Conservation (phyloP, 768 basidiomycete genomes). For the Trametes coccinea region DNA sequence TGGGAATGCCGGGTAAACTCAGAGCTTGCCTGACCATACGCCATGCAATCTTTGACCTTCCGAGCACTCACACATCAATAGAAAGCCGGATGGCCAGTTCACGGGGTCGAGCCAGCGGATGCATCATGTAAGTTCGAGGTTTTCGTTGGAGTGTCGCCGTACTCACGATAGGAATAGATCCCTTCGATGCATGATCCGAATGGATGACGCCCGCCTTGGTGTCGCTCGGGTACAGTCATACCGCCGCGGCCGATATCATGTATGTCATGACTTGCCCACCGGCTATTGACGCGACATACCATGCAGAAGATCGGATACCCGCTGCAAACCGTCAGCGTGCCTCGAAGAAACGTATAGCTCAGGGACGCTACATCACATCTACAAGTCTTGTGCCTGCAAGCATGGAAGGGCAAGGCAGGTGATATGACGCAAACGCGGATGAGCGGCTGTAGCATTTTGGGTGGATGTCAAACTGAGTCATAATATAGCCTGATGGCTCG, state of each 20-base stretch:
- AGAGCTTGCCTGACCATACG: background rate
- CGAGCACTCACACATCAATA: background rate
- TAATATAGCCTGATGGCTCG: no score
- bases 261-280: background rate
- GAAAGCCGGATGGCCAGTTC: background rate
- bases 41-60: background rate
- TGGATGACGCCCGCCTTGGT: background rate
- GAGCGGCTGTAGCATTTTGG: background rate
- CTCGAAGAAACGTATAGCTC: background rate
- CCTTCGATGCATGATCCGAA: background rate
- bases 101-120: background rate
- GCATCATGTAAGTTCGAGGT: background rate
- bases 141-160: background rate
- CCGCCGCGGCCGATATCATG: background rate
- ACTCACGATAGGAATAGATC: background rate
- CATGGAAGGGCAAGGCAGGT: background rate
- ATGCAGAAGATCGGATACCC: background rate
- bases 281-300: background rate
- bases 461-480: no score
- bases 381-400: background rate
- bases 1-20: constrained; percentile 8
- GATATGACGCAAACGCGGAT: background rate
- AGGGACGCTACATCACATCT: background rate
- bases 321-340: background rate
- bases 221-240: background rate